phyloP scores from a whole-genome alignment of 495 filamentous ascomycete species.

The Neurospora sp. region DNA sequence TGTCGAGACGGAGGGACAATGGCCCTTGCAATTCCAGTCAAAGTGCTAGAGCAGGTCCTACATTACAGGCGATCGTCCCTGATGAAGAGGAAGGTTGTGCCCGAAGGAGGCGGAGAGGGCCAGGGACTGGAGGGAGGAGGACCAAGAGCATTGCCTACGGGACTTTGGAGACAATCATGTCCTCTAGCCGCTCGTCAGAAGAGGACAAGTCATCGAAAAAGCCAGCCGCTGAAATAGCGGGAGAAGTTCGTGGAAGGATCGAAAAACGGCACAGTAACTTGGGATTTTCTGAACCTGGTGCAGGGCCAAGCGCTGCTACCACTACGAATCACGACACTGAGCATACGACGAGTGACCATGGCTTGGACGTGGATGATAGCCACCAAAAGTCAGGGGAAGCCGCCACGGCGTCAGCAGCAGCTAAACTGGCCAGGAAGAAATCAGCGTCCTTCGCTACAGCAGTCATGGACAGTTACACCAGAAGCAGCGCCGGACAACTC shows the following conservation, averaged over 20 bases:
- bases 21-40: not conserved
- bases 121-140: conserved; percentile 24
- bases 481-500: conserved; percentile 2
- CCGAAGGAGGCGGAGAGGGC: conserved; percentile 16
- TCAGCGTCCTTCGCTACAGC: conserved; percentile 37
- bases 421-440: conserved; percentile 26
- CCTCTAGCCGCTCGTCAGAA: conserved; percentile 44
- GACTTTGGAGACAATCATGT: conserved; percentile 48
- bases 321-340: not conserved
- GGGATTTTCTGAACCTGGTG: conserved; percentile 9
- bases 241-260: conserved; percentile 38
- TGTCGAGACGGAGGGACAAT: conserved; percentile 7
- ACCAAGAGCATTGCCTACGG: conserved; percentile 37
- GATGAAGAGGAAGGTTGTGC: conserved; percentile 33
- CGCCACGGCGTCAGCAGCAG: not conserved
- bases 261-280: conserved; percentile 15
- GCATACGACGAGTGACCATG: not conserved
- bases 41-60: conserved; percentile 24
- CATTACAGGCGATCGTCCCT: conserved; percentile 37
- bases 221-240: conserved; percentile 37
- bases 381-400: not conserved
- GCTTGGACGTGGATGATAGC: not conserved
- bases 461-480: conserved; percentile 30
- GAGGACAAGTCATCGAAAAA: conserved; percentile 42
- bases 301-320: conserved; percentile 3